Evolutionary conservation across 805 yeast genomes (phyloP), one percentile per base, ranked within the genome.

Genomic region (Metschnikowia kunwiensis): DNA sequence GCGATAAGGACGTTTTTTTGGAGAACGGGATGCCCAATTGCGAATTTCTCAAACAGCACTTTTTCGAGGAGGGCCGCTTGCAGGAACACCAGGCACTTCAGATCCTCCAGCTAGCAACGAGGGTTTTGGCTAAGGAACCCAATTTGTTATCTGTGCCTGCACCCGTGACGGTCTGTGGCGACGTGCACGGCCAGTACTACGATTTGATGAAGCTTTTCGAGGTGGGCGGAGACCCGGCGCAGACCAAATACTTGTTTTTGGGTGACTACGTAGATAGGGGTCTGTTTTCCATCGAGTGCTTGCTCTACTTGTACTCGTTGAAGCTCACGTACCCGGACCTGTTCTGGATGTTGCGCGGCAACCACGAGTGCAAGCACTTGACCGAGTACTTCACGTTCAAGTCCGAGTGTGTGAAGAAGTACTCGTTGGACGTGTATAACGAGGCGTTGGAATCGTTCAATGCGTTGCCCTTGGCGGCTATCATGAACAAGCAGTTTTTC

Each of bases 191-290:
- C 12, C 97, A 91, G 60, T 87, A 77, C 58, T 89, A 75, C 58
- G 98, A 91, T 60, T 70, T 91, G 49, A 71, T 89, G 77, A 88
- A 89, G 60, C 65, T 91, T 28, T 86, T 91, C 54, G 97, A 91
- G 57, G 91, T 88, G 12, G 95, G 96, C 25, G 97, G 97, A 2
- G 80, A 82, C 54, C 96, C 97, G 9, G 69, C 64, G 11, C 61
- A 55, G n/a, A 82, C 94, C 1, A 72, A 84, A 13, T 91, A 86
- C 57, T 65, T 89, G 36, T 89, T 91, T 53, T 63, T 89, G 38
- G 97, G 97, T 11, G 97, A 91, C 61, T 91, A 89, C 56, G 97
- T 91, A 14, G 98, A 91, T 63, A 72, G 98, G 46, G 98, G 98
- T 3, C 77, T 85, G 15, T 89, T 85, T 55, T 84, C 96, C 10